Evolutionary conservation across 2,329 filamentous ascomycete genomes (phyloP), one percentile per base, ranked within the genome.

Genomic region (Diaporthe vaccinii): DNA sequence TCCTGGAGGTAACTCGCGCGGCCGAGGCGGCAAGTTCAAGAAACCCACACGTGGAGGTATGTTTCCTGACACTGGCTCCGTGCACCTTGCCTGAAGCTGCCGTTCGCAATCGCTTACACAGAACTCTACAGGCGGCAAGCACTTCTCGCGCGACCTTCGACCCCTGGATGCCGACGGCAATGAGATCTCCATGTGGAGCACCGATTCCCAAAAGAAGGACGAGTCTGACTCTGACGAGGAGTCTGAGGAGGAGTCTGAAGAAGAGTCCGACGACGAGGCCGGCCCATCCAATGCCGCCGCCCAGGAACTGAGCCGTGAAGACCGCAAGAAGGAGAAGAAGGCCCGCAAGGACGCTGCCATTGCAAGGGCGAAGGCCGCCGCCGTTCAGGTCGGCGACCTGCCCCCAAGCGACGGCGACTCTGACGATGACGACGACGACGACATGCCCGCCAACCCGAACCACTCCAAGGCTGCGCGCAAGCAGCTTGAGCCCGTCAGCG

Each of bases 21-120:
- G 95, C 80, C 94, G 96, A 83, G 95, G 94, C 81, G 95, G 96
- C 85, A 98, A 98, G 87, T 98, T 96, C 85, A 94, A 92, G 87
- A 98, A 98, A 88, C 95, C 93, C 79, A 95, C 95, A 80, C 91
- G 96, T 86, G 96, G 96, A 89, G 96, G 96, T 96, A 86, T 80
- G 90, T 67, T 41, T 51, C 46, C 14, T 53, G 17, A 14, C 25
- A 3, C 8, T 69, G 49, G 65, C 34, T 31, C 57, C 46, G n/a
- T 25, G 22, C 22, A 34, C 8, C 4, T 55, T 67, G 20, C 22
- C 22, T n/a, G 65, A 65, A 65, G 17, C 28, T 36, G 25, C 31
- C 67, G 9, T 46, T 61, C 6, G 9, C 28, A 22, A 25, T 46
- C 53, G 36, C 74, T 78, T 57, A 81, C 80, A 79, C 61, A 80